phyloP scores from a whole-genome alignment of 345 rosid species.

The Draba incana region DNA sequence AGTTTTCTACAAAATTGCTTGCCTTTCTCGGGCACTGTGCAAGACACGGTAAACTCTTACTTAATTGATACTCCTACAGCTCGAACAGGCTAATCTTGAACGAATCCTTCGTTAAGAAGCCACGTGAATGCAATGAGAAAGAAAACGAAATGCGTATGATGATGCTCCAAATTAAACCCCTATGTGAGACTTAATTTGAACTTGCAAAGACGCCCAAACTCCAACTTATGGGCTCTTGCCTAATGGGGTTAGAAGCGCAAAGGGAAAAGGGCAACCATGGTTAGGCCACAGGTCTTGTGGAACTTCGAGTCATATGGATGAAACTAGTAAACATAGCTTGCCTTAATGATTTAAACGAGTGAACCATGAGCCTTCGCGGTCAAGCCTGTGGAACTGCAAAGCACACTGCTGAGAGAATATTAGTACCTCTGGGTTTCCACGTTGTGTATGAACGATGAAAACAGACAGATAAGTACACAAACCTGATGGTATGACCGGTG shows the following conservation, averaged over 20 bases:
- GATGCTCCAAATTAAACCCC: conserved; percentile 54
- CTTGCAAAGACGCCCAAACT: conserved; percentile 53
- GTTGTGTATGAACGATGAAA: not conserved
- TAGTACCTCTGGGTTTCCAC: conserved; percentile 45
- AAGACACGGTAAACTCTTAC: conserved; percentile 43
- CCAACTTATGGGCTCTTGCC: conserved; percentile 50
- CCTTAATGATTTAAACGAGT: conserved; percentile 40
- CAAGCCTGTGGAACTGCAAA: conserved; percentile 99
- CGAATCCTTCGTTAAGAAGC: conserved; percentile 50
- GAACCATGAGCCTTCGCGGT: conserved; percentile 60
- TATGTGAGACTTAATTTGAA: conserved; percentile 54
- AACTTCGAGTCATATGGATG: conserved; percentile 46
- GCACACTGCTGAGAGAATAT: conserved; percentile 91
- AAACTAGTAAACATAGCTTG: conserved; percentile 38
- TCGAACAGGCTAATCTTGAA: conserved; percentile 44
- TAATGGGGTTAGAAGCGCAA: conserved; percentile 46
- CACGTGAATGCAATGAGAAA: conserved; percentile 40
- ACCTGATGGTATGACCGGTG: conserved; percentile 87
- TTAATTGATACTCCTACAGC: conserved; percentile 50
- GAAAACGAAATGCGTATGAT: conserved; percentile 39
- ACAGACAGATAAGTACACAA: conserved; percentile 27
- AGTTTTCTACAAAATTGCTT: conserved; percentile 44
- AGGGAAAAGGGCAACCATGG: conserved; percentile 72
- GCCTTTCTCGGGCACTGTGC: conserved; percentile 43
- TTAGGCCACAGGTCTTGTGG: conserved; percentile 70